Conservation (phyloP, 2,329 filamentous ascomycete species). For the Pseudogymnoascus sp. region DNA sequence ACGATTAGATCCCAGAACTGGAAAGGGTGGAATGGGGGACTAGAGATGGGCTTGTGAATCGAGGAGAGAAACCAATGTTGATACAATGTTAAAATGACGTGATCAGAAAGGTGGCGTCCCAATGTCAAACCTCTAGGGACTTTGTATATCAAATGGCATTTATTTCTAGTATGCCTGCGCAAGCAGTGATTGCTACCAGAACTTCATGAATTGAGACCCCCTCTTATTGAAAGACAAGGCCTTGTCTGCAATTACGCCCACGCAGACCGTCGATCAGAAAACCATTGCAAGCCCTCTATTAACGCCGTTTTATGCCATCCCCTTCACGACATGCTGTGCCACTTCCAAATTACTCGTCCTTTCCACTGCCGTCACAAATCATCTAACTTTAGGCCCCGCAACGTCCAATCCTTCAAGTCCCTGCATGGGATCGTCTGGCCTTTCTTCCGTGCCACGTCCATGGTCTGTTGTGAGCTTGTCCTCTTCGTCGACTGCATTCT, state of each 20-base stretch:
- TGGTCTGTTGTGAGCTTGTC: slow-evolving; percentile 58
- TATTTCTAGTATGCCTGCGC: background rate
- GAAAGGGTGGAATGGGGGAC: background rate
- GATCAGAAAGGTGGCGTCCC: slow-evolving; percentile 7
- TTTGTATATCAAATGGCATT: slow-evolving; percentile 9
- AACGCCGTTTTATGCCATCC: background rate
- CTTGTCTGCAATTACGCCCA: background rate
- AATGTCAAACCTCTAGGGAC: slow-evolving; percentile 8
- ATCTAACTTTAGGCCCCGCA: slow-evolving; percentile 79
- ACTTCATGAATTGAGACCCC: background rate
- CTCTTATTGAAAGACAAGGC: background rate
- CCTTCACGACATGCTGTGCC: background rate
- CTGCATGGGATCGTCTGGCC: slow-evolving; percentile 83
- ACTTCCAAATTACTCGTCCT: background rate
- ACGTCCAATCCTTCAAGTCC: slow-evolving; percentile 89
- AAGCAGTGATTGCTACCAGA: background rate
- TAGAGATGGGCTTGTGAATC: background rate
- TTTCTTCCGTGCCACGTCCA: slow-evolving; percentile 45
- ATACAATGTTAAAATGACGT: slow-evolving; percentile 8
- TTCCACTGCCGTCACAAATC: slow-evolving; percentile 25
- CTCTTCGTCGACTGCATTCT: slow-evolving; percentile 79
- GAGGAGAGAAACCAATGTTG: slow-evolving; percentile 5
- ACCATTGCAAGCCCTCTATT: slow-evolving; percentile 14
- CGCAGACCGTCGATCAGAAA: background rate
- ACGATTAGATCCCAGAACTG: slow-evolving; percentile 23